These are phyloP conservation scores for Phyllosticta citribraziliensis DNA, from an alignment of 2,329 filamentous ascomycete genomes.

Conservation along the genomic window DNA sequence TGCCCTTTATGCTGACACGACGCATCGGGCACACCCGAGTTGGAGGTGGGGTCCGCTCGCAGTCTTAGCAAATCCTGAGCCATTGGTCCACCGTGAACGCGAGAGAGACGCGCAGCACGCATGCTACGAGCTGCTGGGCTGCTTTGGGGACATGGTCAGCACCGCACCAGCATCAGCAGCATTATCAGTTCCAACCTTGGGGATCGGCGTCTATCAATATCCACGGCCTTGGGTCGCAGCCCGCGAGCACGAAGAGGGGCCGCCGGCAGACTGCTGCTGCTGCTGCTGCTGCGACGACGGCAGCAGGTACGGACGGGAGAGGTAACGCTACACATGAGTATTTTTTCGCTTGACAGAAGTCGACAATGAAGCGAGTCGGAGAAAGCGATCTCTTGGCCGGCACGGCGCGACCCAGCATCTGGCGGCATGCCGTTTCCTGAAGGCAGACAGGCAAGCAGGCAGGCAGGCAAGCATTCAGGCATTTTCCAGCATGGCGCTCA, in stretches of 20 bases:
- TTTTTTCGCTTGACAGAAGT: background rate
- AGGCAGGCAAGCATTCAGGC: background rate
- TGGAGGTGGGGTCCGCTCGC: background rate
- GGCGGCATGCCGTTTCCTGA: background rate
- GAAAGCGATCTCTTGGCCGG: background rate
- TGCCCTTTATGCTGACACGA: background rate
- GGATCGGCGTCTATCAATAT: background rate
- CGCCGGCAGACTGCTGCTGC: background rate
- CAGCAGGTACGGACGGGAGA: background rate
- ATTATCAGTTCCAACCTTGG: background rate
- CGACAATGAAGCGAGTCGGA: background rate
- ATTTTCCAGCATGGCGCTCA: background rate
- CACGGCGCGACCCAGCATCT: background rate
- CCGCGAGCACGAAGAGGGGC: background rate
- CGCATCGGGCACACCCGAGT: background rate
- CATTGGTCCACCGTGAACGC: background rate
- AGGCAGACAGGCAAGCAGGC: no score
- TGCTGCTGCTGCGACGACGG: background rate
- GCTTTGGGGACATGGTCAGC: background rate
- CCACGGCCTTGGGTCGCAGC: background rate
- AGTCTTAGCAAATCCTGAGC: background rate
- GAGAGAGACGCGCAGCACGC: no score
- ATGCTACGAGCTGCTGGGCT: background rate
- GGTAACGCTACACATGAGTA: background rate
- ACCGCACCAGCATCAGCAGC: background rate